Evolutionary conservation across 202 grass and related monocot genomes (phyloP).

Genomic region (Carex arenaria): DNA sequence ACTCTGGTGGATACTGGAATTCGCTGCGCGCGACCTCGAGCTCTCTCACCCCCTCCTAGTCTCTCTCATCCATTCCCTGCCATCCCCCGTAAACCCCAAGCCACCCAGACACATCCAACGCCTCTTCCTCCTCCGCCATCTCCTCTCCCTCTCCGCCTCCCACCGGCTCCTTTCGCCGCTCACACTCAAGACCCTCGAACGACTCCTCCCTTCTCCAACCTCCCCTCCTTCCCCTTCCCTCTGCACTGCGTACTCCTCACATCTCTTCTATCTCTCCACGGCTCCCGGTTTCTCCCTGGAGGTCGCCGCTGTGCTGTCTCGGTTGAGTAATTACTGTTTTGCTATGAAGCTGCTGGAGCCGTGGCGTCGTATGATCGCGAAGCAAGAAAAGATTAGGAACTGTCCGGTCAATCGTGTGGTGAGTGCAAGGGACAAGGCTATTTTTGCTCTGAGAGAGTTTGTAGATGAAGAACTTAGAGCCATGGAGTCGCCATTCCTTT

Average conservation of each 20-base stretch:
- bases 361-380: slow-evolving; percentile 1
- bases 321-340: slow-evolving; percentile 3
- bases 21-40: neutral
- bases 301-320: neutral
- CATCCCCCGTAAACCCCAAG: neutral
- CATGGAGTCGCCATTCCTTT: slow-evolving; percentile 11
- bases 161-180: neutral
- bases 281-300: neutral
- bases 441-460: slow-evolving; percentile 12
- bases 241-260: neutral
- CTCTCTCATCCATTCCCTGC: neutral
- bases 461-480: slow-evolving; percentile 10
- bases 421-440: neutral
- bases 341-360: neutral
- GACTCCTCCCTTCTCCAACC: neutral
- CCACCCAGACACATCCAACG: neutral
- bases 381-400: neutral
- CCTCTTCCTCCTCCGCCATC: neutral
- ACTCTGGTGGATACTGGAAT: slow-evolving; percentile 9
- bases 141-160: neutral
- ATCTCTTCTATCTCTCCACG: slow-evolving; percentile 16
- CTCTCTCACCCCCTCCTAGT: neutral
- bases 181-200: slow-evolving; percentile 13
- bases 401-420: neutral
- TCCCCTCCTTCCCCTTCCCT: neutral